Base-by-base conservation (phyloP, 1,139 yeast species). In the Kazachstania sp. region DNA sequence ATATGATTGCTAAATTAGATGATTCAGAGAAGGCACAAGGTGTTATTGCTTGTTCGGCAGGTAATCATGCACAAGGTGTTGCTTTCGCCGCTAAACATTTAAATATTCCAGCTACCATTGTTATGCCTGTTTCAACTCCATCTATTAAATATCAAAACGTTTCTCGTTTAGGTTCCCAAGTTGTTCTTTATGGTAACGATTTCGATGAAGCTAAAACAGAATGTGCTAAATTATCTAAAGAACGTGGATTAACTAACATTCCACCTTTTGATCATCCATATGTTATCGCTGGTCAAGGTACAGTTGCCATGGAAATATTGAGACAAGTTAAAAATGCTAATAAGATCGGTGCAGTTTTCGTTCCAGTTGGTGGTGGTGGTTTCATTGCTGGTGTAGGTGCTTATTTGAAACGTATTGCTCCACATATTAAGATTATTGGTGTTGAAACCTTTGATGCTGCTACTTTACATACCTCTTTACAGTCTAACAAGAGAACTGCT, bases 221-320 rank as follows among this genome's bases (percentile, higher is more conserved):
- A 66, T 92, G 98, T 67, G 75, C 76, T 1, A 72, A 95, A 49
- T 69, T 92, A 49, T 71, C 84, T 35, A 69, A 71, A 28, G 78
- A 81, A 58, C 77, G 87, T 52, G 90, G 87, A 23, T 73, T 86
- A 58, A 83, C 94, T 11, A 84, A 88, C 59, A 86, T 92, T 41
- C 98, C 98, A 13, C 99, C 99, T 1, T 92, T 92, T 64, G 95
- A 92, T 63, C 97, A 92, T 64, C 99, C 99, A 1, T 87, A 83
- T 58, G 97, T 94, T 54, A 87, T 92, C 67, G 98, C 99, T n/a
- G 99, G 99, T 31, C 99, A 92, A 68, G 99, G 97, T 50, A 92
- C 99, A 34, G 81, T 90, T 53, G 98, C 96, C 2, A 77, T 90
- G 76, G 99, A 92, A 67, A 71, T 92, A 32, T 71, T 94, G 44